Percentiles rank a stretch among this genome's conserved stretches.
Evolutionary conservation across 495 filamentous ascomycete species (phyloP).

Genomic region (Apodospora peruviana): DNA sequence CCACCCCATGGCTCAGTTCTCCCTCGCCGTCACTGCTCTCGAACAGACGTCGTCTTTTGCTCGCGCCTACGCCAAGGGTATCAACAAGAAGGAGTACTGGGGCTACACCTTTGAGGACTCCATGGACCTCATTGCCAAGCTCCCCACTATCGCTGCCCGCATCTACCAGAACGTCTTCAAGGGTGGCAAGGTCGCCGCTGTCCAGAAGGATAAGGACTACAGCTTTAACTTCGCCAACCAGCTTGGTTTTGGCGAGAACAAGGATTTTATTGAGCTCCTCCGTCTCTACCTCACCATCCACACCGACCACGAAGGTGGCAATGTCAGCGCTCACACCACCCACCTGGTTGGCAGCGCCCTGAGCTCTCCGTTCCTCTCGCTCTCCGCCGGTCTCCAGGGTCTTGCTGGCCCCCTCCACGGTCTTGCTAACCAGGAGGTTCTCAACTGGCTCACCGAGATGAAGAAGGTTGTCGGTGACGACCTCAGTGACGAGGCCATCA

Average conservation of each 20-base stretch:
- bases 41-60: slow-evolving; percentile 97
- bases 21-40: slow-evolving; percentile 91
- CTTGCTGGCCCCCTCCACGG: slow-evolving; percentile 97
- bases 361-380: slow-evolving; percentile 93
- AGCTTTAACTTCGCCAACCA: slow-evolving; percentile 98
- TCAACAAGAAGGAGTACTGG: slow-evolving; percentile 99
- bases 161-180: slow-evolving; percentile 99
- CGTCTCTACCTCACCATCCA: slow-evolving; percentile 98
- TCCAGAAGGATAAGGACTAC: slow-evolving; percentile 98
- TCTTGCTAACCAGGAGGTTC: slow-evolving; percentile 98
- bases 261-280: slow-evolving; percentile 97
- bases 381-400: slow-evolving; percentile 94
- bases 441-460: slow-evolving; percentile 99
- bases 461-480: slow-evolving; percentile 92
- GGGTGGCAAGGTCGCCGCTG: slow-evolving; percentile 91
- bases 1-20: slow-evolving; percentile 99
- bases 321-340: slow-evolving; percentile 96
- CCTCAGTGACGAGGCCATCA: slow-evolving; percentile 91
- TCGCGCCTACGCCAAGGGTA: slow-evolving; percentile 96
- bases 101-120: slow-evolving; percentile 98
- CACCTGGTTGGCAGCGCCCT: slow-evolving; percentile 96
- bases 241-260: slow-evolving; percentile 91
- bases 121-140: slow-evolving; percentile 99
- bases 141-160: slow-evolving; percentile 92
- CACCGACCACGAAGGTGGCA: slow-evolving; percentile 98